Base-by-base conservation (phyloP, 768 basidiomycete species). In the Psilocybe azurescens region DNA sequence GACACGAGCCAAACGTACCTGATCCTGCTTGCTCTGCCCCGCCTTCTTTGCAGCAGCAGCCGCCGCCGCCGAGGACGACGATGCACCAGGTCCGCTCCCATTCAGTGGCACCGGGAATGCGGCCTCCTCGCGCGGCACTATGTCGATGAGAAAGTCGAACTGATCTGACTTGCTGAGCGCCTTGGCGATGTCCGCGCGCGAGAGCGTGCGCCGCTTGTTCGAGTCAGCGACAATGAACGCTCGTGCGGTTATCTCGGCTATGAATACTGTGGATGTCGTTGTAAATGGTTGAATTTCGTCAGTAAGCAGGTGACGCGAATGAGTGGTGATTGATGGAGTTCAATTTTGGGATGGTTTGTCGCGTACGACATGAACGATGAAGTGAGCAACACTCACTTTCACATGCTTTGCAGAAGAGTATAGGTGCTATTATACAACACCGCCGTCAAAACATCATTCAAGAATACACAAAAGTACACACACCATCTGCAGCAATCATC, bases 401-500 rank as follows among this genome's bases (percentile, higher is more conserved):
- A 77, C 97, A 99, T 57, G 97, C 97, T 77, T 98, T 98, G 79
- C 94, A 95, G 75, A 98, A 97, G 41, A 99, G 79, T 61, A 99
- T 92, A 5, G 97, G 97, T 9, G 95, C 97, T 91, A 64, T 16
- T 33, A 38, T 56, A 36, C 50, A 8, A 59, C 44, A 56, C 53
- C 67, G 55, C 38, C 53, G 46, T 18, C 28, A 11, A 20, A 46
- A 13, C 47, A 41, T 29, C 28, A 16, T 14, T 66, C 56, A 65
- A 60, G 52, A 56, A 60, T 66, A 60, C 51, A 53, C 53, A 56
- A 41, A 46, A 65, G 30, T 59, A 61, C 33, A 61, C 58, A 57
- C 81, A 93, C 93, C 93, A 76, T 99, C 97, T 60, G 95, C 94
- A 56, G 97, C 95, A 68, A 99, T 99, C 97, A 99, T 99, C 95